Base-by-base conservation (phyloP, 768 basidiomycete species). In the Filobasidium floriforme region DNA sequence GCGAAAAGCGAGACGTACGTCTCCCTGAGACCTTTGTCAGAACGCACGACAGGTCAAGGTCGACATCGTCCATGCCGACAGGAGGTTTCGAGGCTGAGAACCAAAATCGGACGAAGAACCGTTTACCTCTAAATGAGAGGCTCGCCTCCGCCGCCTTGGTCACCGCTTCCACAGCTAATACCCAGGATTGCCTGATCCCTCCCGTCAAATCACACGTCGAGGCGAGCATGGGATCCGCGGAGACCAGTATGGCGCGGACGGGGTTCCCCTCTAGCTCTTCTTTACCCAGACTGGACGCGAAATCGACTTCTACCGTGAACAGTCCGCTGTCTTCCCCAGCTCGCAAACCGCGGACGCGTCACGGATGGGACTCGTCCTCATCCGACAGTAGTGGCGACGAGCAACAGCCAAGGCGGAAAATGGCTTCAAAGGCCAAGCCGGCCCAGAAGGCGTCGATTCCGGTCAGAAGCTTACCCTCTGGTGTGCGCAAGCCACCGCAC, bases 281-380 rank as follows among this genome's bases (percentile, higher is more conserved):
- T 37, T 37, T 37, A 37, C 32, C 32, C 32, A 37, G 32, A 37
- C 32, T 37, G 32, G 32, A 37, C 9, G 32, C 32, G 32, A 37
- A 3, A 37, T 37, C 32, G 32, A 9, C 32, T 37, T 37, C 32
- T 37, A 37, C 4, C 32, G 4, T 37, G 32, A 37, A 37, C 32
- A 37, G 32, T 9, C 32, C 32, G 32, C 32, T 37, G 32, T 37
- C 32, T 9, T 7, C 51, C 5, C 64, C 67, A 2, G 46, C n/a
- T 46, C 57, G 63, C 15, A 65, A 63, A 19, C 44, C 1, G 60
- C 60, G 29, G 29, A 26, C 46, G 7, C 62, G 44, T 22, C 54
- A 37, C 1, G 67, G 63, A 28, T 68, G 67, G 67, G 67, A 60
- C 41, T 55, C 62, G 3, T 65, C 67, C 10, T 68, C 67, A 15